Base-by-base conservation (phyloP, 805 yeast species). In the Hanseniaspora taiwanica region DNA sequence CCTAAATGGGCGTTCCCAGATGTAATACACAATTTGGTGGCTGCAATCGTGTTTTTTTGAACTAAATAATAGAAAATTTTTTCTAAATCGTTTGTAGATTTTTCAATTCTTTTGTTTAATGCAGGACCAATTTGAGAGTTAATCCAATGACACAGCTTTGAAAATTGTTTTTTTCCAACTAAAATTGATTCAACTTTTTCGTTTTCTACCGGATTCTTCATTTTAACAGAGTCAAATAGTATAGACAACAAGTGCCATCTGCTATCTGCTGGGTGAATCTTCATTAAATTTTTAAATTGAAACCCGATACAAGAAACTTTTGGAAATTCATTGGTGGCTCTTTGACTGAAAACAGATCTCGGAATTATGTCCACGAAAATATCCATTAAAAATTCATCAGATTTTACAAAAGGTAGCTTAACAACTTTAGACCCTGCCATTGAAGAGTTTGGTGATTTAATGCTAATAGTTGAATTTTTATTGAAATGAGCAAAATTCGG, bases 1-100 rank as follows among this genome's bases (percentile, higher is more conserved):
- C 94, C 76, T 16, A 89, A 58, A 55, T 87, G 94, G 4, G 71
- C 59, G 50, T 82, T 81, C 7, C 69, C 68, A 1, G 80, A 58
- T n/a, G 68, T 60, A 1, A 76, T 58, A 1, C 96, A 87, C 2
- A 63, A 44, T 23, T 65, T 63, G 5, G 78, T 64, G 1, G 97
- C 96, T 21, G 65, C 64, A 7, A 68, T 62, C 21, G 84, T 51
- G 42, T 78, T 72, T 40, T 81, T 77, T 4, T 71, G 63, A 24
- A 75, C 65, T 8, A 80, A 45, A 20, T 62, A 52, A 3, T 69
- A 51, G 52, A 73, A 76, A 0, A 81, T 66, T 18, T 57, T 55
- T 27, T 78, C 79, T 17, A 78, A 60, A 0, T 65, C 52, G 2
- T 48, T 44, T 9, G 51, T 41, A n/a, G 66, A 42, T n/a, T 57